A percentile compares a stretch with the other conserved stretches of the same genome.
Conservation (phyloP, 2,329 filamentous ascomycete species). For the Fusarium hostae region DNA sequence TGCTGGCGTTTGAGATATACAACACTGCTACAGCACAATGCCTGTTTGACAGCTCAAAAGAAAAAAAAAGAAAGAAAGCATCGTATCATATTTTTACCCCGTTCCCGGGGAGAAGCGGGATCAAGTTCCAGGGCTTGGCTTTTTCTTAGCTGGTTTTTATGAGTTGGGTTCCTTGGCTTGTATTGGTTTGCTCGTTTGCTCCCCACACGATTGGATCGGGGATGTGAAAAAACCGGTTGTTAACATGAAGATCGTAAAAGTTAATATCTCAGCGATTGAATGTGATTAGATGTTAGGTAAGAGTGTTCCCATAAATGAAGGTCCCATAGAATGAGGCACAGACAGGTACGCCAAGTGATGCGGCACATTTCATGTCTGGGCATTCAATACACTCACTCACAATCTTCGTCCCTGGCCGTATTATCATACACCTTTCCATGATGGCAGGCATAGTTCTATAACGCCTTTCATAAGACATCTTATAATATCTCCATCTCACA, state of each 20-base stretch:
- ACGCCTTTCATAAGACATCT: background rate
- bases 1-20: background rate
- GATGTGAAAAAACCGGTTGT: background rate
- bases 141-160: background rate
- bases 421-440: background rate
- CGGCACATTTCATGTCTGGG: background rate
- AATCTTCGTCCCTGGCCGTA: constrained; percentile 15
- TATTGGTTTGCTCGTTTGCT: background rate
- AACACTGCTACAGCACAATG: background rate
- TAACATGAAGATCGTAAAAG: background rate
- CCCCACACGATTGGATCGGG: background rate
- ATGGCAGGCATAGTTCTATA: background rate
- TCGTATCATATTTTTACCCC: constrained; percentile 4
- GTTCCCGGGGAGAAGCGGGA: constrained; percentile 21
- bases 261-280: background rate
- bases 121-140: constrained; percentile 21
- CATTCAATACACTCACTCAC: background rate
- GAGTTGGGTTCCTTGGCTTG: background rate
- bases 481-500: background rate
- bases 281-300: background rate
- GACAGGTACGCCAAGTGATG: background rate
- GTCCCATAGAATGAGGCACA: background rate
- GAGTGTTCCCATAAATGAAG: background rate
- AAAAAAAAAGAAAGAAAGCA: background rate
- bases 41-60: constrained; percentile 10